Evolutionary conservation across 2,329 filamentous ascomycete species (phyloP).

Genomic region (Fusarium graminum): DNA sequence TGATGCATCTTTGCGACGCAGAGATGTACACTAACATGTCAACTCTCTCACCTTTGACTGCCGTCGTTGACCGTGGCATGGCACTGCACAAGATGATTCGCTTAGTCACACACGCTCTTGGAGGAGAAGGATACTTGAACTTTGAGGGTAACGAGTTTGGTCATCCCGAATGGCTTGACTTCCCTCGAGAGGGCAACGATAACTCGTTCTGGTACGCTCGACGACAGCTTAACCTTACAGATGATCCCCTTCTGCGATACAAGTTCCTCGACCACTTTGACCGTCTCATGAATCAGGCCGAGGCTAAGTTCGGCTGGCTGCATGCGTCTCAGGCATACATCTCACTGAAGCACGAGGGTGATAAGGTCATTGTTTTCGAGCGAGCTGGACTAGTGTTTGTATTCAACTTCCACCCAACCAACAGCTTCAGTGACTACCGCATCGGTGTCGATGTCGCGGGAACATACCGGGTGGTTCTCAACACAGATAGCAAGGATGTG

Average conservation of each 20-base stretch:
- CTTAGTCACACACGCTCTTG: conserved; percentile 88
- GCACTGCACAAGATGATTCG: conserved; percentile 98
- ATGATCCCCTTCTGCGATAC: conserved; percentile 88
- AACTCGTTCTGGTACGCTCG: conserved; percentile 97
- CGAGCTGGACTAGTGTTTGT: conserved; percentile 89
- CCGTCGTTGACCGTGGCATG: conserved; percentile 90
- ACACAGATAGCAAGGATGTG: conserved; percentile 80
- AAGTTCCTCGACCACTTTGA: conserved; percentile 95
- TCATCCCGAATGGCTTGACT: conserved; percentile 98
- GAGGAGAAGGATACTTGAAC: conserved; percentile 97
- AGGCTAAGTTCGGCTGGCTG: conserved; percentile 93
- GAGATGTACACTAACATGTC: conserved; percentile 99
- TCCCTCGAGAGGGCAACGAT: conserved; percentile 90
- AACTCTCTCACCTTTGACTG: conserved; percentile 81
- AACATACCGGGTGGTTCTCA: conserved; percentile 88
- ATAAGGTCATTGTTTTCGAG: conserved; percentile 98
- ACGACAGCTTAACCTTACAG: conserved; percentile 91
- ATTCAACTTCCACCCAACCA: conserved; percentile 92
- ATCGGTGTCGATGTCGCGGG: conserved; percentile 88
- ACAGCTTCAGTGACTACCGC: conserved; percentile 92
- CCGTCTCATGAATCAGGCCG: conserved; percentile 86
- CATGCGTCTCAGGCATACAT: conserved; percentile 88
- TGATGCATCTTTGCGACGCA: conserved; percentile 98
- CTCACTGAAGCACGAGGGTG: conserved; percentile 90
- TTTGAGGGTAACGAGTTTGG: conserved; percentile 99